These are phyloP conservation scores for Alternaria sp. DNA, from an alignment of 2,329 filamentous ascomycete genomes.

Conservation along the genomic window DNA sequence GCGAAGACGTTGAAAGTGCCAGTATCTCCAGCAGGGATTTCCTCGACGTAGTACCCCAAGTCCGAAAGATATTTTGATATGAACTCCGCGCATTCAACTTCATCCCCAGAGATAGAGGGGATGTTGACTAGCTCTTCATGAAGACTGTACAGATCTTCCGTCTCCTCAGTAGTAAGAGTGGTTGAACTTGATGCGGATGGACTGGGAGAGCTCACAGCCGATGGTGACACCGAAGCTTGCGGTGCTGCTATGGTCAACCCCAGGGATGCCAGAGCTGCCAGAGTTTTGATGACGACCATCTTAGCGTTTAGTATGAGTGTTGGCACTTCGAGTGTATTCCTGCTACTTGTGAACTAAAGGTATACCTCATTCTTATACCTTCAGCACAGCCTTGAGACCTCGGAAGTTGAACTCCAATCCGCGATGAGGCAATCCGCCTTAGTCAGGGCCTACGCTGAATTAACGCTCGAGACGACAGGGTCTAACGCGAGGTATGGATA, in stretches of 20 bases:
- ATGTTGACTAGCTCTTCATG: conserved; percentile 36
- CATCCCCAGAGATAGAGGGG: conserved; percentile 58
- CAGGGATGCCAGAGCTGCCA: background rate
- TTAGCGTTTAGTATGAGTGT: background rate
- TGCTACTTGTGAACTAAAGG: background rate
- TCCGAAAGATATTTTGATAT: conserved; percentile 69
- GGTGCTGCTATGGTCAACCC: conserved; percentile 5
- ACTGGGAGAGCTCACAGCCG: conserved; percentile 6
- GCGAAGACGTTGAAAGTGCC: conserved; percentile 77
- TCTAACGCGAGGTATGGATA: background rate
- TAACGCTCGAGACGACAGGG: background rate
- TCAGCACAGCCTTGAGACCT: too few species aligned
- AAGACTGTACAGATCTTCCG: conserved; percentile 30
- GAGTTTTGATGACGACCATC: conserved; percentile 1
- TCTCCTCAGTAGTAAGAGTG: conserved; percentile 20
- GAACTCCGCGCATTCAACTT: conserved; percentile 70
- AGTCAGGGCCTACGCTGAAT: background rate
- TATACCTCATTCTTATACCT: background rate
- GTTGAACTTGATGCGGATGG: background rate
- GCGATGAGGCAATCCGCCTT: background rate
- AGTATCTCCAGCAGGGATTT: conserved; percentile 45
- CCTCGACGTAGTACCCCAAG: conserved; percentile 59
- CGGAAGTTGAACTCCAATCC: background rate
- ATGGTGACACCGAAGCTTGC: conserved; percentile 6
- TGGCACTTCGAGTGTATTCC: background rate